Evolutionary conservation across 352 stramenopile species (phyloP).

Genomic region (Globisporangium okanoganense): DNA sequence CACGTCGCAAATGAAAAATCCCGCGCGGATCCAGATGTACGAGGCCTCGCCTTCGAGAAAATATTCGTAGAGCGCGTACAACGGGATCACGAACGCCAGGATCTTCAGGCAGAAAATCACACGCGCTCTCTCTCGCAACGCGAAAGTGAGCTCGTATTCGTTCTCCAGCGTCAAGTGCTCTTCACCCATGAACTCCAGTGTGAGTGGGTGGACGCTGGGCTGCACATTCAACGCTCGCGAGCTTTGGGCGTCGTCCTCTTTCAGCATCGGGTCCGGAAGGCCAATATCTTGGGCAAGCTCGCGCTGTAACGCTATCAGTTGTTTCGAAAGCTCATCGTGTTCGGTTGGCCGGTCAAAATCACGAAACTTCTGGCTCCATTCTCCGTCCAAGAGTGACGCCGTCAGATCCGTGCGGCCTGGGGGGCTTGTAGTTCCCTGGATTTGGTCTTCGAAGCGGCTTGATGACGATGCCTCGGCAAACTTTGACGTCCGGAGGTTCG

Average conservation of each 20-base stretch:
- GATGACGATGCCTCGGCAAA: slow-evolving; percentile 18
- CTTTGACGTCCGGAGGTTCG: slow-evolving; percentile 12
- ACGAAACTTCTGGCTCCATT: slow-evolving; percentile 79
- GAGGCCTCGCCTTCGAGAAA: slow-evolving; percentile 53
- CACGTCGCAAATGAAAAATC: slow-evolving; percentile 69
- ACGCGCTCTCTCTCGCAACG: slow-evolving; percentile 56
- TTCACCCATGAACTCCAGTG: slow-evolving; percentile 83
- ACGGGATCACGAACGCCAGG: slow-evolving; percentile 58
- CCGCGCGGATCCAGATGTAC: slow-evolving; percentile 63
- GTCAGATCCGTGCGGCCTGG: slow-evolving; percentile 37
- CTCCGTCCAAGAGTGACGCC: slow-evolving; percentile 52
- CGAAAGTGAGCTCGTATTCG: slow-evolving; percentile 76
- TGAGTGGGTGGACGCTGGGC: slow-evolving; percentile 68
- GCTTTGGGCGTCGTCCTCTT: slow-evolving; percentile 69
- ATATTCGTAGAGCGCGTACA: slow-evolving; percentile 72
- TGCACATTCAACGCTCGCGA: slow-evolving; percentile 60
- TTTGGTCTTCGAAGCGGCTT: slow-evolving; percentile 32
- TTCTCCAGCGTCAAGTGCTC: slow-evolving; percentile 70
- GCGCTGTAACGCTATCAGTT: slow-evolving; percentile 59
- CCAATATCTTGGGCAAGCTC: slow-evolving; percentile 77
- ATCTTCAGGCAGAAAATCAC: slow-evolving; percentile 75
- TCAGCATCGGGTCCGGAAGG: slow-evolving; percentile 47
- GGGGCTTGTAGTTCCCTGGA: slow-evolving; percentile 9
- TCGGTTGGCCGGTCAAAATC: slow-evolving; percentile 76
- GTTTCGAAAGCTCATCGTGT: slow-evolving; percentile 77